These are phyloP conservation scores for Puccinellia tenuiflora DNA, from an alignment of 176 grass and related monocot genomes.

Conservation along the genomic window DNA sequence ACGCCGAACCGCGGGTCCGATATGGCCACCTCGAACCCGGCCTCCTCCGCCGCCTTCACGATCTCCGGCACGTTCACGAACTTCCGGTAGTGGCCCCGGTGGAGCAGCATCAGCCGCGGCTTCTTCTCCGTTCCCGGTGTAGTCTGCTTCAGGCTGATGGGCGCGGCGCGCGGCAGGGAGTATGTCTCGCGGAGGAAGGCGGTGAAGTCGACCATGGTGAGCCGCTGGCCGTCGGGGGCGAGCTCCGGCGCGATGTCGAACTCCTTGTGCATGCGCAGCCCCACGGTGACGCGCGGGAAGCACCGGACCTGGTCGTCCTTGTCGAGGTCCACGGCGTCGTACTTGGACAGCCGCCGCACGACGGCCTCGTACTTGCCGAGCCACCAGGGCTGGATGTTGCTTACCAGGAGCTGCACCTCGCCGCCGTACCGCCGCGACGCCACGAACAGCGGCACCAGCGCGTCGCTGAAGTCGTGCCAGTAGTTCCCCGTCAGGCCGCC, in stretches of 20 bases:
- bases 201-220: slow-evolving; percentile 70
- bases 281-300: slow-evolving; percentile 43
- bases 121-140: slow-evolving; percentile 10
- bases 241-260: slow-evolving; percentile 46
- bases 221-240: slow-evolving; percentile 11
- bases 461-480: slow-evolving; percentile 83
- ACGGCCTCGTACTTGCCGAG: slow-evolving; percentile 59
- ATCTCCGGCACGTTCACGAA: slow-evolving; percentile 55
- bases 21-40: slow-evolving; percentile 56
- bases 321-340: slow-evolving; percentile 58
- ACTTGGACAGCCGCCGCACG: slow-evolving; percentile 36
- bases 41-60: slow-evolving; percentile 27
- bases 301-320: slow-evolving; percentile 38
- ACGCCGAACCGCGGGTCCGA: slow-evolving; percentile 37
- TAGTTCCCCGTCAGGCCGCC: slow-evolving; percentile 75
- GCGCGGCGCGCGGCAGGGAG: slow-evolving; percentile 34
- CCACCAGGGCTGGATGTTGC: slow-evolving; percentile 66
- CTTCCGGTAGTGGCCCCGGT: slow-evolving; percentile 44
- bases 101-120: slow-evolving; percentile 61
- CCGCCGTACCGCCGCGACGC: slow-evolving; percentile 45
- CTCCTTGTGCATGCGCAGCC: slow-evolving; percentile 56
- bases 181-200: slow-evolving; percentile 45
- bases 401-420: slow-evolving; percentile 51
- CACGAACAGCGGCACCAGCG: slow-evolving; percentile 68
- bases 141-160: neutral